These are phyloP conservation scores for Ciborinia camelliae DNA, from an alignment of 2,329 filamentous ascomycete species.

Conservation along the genomic window DNA sequence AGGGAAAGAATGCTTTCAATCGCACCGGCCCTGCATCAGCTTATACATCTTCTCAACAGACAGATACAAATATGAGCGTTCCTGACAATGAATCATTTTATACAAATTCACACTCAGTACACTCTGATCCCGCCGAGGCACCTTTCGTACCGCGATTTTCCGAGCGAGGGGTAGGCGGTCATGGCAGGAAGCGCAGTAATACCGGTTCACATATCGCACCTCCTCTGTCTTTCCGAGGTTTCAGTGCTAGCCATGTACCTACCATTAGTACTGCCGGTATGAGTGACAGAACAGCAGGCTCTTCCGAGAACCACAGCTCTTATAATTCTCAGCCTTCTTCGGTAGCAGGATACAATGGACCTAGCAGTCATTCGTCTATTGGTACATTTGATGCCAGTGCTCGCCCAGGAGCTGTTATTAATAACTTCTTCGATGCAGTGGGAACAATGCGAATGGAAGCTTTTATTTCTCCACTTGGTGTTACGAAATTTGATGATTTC, in stretches of 20 bases:
- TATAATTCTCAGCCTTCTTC: conserved; percentile 53
- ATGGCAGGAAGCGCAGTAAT: conserved; percentile 85
- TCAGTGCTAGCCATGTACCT: conserved; percentile 47
- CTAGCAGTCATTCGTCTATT: conserved; percentile 38
- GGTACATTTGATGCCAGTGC: conserved; percentile 36
- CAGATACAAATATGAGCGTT: conserved; percentile 19
- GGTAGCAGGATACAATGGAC: conserved; percentile 41
- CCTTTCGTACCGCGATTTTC: conserved; percentile 69
- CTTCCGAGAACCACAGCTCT: conserved; percentile 49
- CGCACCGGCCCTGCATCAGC: conserved; percentile 41
- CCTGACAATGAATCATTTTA: conserved; percentile 32
- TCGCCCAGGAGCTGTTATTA: conserved; percentile 35
- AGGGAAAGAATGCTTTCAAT: conserved; percentile 52
- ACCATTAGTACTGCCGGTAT: conserved; percentile 57
- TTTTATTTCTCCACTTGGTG: conserved; percentile 69
- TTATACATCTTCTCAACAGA: conserved; percentile 30
- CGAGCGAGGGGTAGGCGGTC: conserved; percentile 50
- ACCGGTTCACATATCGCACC: conserved; percentile 73
- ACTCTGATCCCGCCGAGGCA: conserved; percentile 54
- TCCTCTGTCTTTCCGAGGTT: conserved; percentile 72
- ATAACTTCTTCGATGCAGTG: conserved; percentile 75
- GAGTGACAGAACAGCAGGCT: conserved; percentile 53
- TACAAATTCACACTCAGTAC: conserved; percentile 24
- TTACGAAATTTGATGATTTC: conserved; percentile 32
- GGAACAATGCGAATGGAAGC: conserved; percentile 96